Evolutionary conservation across 352 stramenopile species (phyloP).

Genomic region (Phytophthora sansomeana): DNA sequence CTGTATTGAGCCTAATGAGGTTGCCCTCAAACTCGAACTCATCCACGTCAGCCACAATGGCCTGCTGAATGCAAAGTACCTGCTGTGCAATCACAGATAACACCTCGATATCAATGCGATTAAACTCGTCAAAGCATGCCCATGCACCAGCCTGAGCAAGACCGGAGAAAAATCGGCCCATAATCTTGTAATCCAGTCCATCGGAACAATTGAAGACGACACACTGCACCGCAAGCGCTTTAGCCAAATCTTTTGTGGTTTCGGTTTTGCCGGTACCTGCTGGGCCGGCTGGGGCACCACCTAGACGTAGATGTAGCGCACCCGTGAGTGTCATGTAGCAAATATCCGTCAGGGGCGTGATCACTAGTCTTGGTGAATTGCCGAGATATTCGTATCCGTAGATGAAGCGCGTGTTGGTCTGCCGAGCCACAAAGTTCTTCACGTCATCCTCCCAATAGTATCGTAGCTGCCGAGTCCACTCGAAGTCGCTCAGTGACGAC

Average conservation of each 20-base stretch:
- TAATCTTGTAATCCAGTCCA: constrained; percentile 97
- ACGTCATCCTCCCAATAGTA: constrained; percentile 92
- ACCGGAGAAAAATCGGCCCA: constrained; percentile 96
- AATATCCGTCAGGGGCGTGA: constrained; percentile 88
- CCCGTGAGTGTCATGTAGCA: constrained; percentile 96
- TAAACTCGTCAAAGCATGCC: constrained; percentile 98
- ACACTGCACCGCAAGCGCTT: constrained; percentile 94
- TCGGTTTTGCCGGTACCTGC: constrained; percentile 96
- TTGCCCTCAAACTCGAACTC: constrained; percentile 96
- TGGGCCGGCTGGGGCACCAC: constrained; percentile 92
- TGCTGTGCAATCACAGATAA: constrained; percentile 97
- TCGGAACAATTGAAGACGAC: constrained; percentile 98
- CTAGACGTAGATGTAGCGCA: constrained; percentile 93
- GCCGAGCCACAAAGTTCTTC: constrained; percentile 85
- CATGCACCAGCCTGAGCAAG: constrained; percentile 93
- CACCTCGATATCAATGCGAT: constrained; percentile 97
- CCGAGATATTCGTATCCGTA: constrained; percentile 90
- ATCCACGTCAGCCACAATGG: constrained; percentile 89
- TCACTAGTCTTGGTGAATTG: constrained; percentile 84
- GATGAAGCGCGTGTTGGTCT: constrained; percentile 88
- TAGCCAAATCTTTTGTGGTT: constrained; percentile 95
- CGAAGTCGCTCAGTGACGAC: constrained; percentile 87
- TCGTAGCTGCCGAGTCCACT: constrained; percentile 91
- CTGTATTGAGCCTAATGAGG: constrained; percentile 91
- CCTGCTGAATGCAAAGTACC: constrained; percentile 95